A percentile compares a stretch with the other conserved stretches of the same genome.
phyloP scores from a whole-genome alignment of 176 grass and related monocot genomes.

The Cenchrus americanus region DNA sequence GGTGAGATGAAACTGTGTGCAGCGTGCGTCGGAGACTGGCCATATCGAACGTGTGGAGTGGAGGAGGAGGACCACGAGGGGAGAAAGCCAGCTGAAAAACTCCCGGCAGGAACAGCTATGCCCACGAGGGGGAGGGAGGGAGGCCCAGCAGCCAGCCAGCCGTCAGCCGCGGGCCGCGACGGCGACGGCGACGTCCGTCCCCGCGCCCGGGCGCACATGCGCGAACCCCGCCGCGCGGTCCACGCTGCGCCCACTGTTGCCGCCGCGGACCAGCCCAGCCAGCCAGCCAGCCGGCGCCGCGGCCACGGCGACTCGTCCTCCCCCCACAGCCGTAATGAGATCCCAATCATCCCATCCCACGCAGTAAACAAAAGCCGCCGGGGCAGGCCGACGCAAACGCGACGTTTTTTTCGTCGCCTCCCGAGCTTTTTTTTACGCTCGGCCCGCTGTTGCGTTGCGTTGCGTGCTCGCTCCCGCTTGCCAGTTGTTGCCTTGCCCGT shows the following conservation, averaged over 20 bases:
- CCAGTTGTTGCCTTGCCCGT: not conserved
- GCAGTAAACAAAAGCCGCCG: not conserved
- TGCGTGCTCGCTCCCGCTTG: conserved; percentile 13
- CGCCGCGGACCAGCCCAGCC: conserved; percentile 2
- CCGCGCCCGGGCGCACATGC: not conserved
- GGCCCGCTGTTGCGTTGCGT: conserved; percentile 7
- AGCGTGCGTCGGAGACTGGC: not conserved
- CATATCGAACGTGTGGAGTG: not conserved
- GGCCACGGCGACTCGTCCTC: not conserved
- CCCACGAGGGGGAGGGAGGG: not conserved
- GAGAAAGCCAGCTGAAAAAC: not conserved
- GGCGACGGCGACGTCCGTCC: not conserved
- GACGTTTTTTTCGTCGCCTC: not conserved
- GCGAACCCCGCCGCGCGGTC: not conserved
- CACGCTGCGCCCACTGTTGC: not conserved
- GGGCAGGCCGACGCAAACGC: not conserved
- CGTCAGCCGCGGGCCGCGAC: not conserved
- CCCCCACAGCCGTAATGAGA: not conserved
- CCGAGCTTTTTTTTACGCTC: not conserved
- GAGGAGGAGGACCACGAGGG: not conserved
- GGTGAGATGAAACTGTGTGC: not conserved
- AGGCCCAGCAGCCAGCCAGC: not conserved
- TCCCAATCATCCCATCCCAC: conserved; percentile 1
- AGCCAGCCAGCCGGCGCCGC: not conserved
- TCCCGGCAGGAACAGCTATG: not conserved